Evolutionary conservation across 495 filamentous ascomycete genomes (phyloP), one percentile per base, ranked within the genome.

Genomic region (Aspergillus asperescens): DNA sequence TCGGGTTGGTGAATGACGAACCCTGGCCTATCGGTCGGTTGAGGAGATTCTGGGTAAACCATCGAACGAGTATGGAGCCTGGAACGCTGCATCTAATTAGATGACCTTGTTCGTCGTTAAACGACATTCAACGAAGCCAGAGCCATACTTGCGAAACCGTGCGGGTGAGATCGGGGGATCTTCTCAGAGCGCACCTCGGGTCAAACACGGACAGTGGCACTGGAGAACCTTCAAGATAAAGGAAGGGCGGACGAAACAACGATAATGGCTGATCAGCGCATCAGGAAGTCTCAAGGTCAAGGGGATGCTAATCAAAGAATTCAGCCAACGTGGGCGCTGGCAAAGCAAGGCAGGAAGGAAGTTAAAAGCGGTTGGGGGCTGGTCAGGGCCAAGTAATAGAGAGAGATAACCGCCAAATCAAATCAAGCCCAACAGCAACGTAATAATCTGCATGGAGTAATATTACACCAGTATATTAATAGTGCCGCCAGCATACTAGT

Each of bases 1-100:
- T 57, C 50, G 15, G 53, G 31, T 24, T 47, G 52, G 28, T 15
- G 49, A 27, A 45, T 44, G 38, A 51, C 48, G 32, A 55, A 57
- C 48, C 56, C 48, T 48, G 62, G 60, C 62, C 62, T 56, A 16
- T 58, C 57, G 62, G 62, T 60, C 62, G 62, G 52, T 59, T 49
- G 52, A 34, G 54, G n/a, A 23, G 50, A 56, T 48, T 56, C 60
- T 45, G 55, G 44, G 31, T 54, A 40, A 50, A 62, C 50, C 62
- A 65, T 65, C 57, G 62, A 61, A 62, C 53, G 50, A 52, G 45
- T 54, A 32, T 38, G 23, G 39, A 23, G 22, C 18, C 16, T 43
- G 31, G 28, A 34, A 24, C 35, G 25, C 31, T 48, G 40, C 24
- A 48, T 24, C n/a, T n/a, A 6, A 32, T 40, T 34, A 51, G 45